Evolutionary conservation across 306 rosid species (phyloP).

Genomic region (Nissolia schottii): DNA sequence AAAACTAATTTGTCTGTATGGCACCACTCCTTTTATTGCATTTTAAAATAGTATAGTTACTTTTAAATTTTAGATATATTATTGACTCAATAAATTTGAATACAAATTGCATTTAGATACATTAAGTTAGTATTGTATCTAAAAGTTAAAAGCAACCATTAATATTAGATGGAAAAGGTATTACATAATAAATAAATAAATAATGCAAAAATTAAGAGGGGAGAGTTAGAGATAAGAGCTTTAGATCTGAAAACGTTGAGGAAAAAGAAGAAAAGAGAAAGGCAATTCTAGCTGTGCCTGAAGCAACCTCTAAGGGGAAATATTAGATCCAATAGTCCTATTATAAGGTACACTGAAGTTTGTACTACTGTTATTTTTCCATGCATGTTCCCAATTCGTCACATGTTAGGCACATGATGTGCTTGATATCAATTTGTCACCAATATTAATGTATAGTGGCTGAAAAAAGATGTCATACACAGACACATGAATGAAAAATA

Average conservation of each 20-base stretch:
- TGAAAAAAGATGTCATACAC: slow-evolving; percentile 12
- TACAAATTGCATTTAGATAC: too few species aligned
- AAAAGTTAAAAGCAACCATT: too few species aligned
- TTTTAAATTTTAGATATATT: too few species aligned
- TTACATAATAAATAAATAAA: too few species aligned
- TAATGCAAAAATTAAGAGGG: too few species aligned
- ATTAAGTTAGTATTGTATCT: too few species aligned
- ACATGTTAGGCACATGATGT: slow-evolving; percentile 32
- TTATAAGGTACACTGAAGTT: background rate
- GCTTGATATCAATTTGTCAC: slow-evolving; percentile 18
- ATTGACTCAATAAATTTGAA: too few species aligned
- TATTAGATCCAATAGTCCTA: background rate
- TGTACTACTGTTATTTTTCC: slow-evolving; percentile 13
- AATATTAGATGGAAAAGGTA: too few species aligned
- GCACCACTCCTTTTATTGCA: too few species aligned
- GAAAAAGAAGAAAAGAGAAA: background rate
- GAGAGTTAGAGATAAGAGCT: too few species aligned
- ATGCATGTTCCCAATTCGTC: slow-evolving; percentile 15
- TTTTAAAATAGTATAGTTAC: too few species aligned
- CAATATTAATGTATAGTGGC: background rate
- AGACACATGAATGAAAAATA: slow-evolving; percentile 17
- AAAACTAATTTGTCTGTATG: too few species aligned
- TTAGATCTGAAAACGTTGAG: background rate
- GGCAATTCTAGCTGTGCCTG: background rate
- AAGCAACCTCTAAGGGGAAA: background rate